A percentile compares a stretch with the other conserved stretches of the same genome.
Evolutionary conservation across 2,329 filamentous ascomycete genomes (phyloP).

Genomic region (Trichothecium roseum): DNA sequence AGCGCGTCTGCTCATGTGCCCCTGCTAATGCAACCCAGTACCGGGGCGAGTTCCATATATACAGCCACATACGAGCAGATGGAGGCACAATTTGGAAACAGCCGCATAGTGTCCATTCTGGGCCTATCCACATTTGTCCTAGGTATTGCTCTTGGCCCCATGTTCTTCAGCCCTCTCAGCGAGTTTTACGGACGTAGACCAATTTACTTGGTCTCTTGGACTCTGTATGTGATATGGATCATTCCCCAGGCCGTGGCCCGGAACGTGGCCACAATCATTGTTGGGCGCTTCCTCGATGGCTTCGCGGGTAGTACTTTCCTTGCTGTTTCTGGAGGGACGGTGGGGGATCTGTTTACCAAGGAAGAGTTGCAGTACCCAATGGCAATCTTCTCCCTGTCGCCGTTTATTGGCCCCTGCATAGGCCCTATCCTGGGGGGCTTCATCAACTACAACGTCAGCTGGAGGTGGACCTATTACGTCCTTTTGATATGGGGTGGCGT

Average conservation of each 20-base stretch:
- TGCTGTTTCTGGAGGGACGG: slow-evolving; percentile 72
- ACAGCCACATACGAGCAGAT: slow-evolving; percentile 74
- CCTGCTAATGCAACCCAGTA: slow-evolving; percentile 36
- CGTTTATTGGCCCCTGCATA: slow-evolving; percentile 51
- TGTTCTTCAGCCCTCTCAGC: slow-evolving; percentile 53
- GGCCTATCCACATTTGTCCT: slow-evolving; percentile 77
- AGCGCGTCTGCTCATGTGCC: too few species aligned
- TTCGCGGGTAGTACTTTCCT: slow-evolving; percentile 59
- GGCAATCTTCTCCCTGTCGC: slow-evolving; percentile 64
- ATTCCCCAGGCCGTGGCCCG: slow-evolving; percentile 72
- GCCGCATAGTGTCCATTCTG: slow-evolving; percentile 63
- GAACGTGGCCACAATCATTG: slow-evolving; percentile 72
- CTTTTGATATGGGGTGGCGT: slow-evolving; percentile 71
- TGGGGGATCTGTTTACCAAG: slow-evolving; percentile 66
- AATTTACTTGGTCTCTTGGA: slow-evolving; percentile 68
- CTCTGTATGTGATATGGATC: slow-evolving; percentile 67
- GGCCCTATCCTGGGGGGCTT: slow-evolving; percentile 64
- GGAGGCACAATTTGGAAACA: slow-evolving; percentile 61
- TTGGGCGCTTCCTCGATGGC: slow-evolving; percentile 69
- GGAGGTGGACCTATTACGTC: slow-evolving; percentile 79
- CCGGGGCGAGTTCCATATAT: slow-evolving; percentile 81
- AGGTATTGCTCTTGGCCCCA: slow-evolving; percentile 55
- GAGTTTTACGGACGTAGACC: slow-evolving; percentile 76
- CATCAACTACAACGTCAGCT: slow-evolving; percentile 65
- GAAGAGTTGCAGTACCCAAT: slow-evolving; percentile 68